Conservation (phyloP, 345 rosid genomes). For the Dipteronia sinensis region DNA sequence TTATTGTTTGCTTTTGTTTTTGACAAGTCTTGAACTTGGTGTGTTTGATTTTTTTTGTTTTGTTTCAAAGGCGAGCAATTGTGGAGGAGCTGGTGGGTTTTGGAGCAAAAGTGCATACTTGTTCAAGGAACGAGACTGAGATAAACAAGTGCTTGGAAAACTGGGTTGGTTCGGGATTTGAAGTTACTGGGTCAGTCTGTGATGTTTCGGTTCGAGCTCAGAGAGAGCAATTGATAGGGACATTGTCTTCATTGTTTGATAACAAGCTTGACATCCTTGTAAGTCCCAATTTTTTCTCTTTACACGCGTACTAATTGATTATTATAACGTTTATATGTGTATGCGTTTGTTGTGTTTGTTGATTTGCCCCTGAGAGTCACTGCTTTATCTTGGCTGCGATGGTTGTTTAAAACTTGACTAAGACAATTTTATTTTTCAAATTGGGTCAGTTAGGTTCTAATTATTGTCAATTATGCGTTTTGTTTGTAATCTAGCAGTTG, state of each 20-base stretch:
- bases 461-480: not conserved
- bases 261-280: constrained; percentile 71
- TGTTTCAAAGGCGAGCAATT: constrained; percentile 53
- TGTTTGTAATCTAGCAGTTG: not conserved
- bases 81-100: constrained; percentile 71
- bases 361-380: constrained; percentile 29
- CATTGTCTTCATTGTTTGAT: constrained; percentile 41
- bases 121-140: constrained; percentile 60
- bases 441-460: not conserved
- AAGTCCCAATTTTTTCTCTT: not conserved
- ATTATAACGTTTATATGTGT: not conserved
- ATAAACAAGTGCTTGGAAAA: constrained; percentile 44
- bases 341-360: constrained; percentile 41
- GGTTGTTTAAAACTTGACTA: not conserved
- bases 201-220: constrained; percentile 54
- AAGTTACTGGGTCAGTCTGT: constrained; percentile 60
- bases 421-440: not conserved
- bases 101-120: constrained; percentile 77
- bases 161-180: constrained; percentile 47
- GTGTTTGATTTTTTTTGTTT: constrained; percentile 13
- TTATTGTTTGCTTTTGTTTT: not conserved
- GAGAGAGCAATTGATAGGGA: constrained; percentile 47
- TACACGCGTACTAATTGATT: too few species aligned
- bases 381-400: not conserved
- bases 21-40: constrained; percentile 7